Conservation (phyloP, 1,284 basidiomycete species). For the Leccinum pachyderme region DNA sequence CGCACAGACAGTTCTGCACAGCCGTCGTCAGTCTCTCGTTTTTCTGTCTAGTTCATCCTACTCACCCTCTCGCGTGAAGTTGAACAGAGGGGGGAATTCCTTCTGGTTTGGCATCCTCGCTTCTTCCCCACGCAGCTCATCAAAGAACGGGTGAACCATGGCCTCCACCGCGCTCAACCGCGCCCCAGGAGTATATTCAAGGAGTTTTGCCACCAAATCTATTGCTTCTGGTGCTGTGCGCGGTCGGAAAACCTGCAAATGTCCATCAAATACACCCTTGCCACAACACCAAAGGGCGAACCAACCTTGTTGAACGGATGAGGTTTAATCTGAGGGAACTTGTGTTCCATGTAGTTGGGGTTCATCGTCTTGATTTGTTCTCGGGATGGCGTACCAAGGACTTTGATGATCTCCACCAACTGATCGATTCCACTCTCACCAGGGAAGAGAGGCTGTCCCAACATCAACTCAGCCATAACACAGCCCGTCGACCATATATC, state of each 20-base stretch:
- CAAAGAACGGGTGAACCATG: constrained; percentile 96
- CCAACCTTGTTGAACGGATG: constrained; percentile 89
- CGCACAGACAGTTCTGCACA: constrained; percentile 87
- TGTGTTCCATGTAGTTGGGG: constrained; percentile 99
- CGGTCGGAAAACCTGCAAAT: constrained; percentile 89
- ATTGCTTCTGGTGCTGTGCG: constrained; percentile 96
- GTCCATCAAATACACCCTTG: constrained; percentile 10
- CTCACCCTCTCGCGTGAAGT: constrained; percentile 95
- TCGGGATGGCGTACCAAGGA: constrained; percentile 95
- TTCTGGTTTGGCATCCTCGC: constrained; percentile 96
- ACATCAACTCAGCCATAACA: constrained; percentile 99
- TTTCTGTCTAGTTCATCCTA: background rate
- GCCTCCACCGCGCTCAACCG: constrained; percentile 92
- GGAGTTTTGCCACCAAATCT: constrained; percentile 89
- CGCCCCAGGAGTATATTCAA: constrained; percentile 96
- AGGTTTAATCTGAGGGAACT: constrained; percentile 99
- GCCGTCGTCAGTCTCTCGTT: constrained; percentile 8
- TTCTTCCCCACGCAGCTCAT: constrained; percentile 89
- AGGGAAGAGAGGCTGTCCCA: constrained; percentile 98
- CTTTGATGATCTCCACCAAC: constrained; percentile 99
- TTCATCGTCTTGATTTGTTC: constrained; percentile 99
- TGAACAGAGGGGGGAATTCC: constrained; percentile 91
- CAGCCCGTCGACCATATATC: constrained; percentile 99
- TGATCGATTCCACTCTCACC: constrained; percentile 99
- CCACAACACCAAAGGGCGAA: background rate